Evolutionary conservation across 495 filamentous ascomycete species (phyloP).

Genomic region (Parachaetomium inaequale): DNA sequence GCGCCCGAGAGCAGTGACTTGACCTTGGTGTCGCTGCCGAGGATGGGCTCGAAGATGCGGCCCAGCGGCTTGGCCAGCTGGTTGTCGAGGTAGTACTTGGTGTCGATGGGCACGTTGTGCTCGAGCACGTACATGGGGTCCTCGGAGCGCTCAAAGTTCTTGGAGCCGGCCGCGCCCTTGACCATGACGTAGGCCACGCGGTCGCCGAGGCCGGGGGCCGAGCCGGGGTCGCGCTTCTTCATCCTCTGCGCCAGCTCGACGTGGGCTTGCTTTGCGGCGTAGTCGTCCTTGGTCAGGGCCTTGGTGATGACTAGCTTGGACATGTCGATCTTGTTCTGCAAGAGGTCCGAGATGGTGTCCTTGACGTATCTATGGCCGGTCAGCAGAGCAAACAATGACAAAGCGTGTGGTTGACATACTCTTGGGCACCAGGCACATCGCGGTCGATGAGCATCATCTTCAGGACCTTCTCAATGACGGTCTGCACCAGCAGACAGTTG

Average conservation of each 20-base stretch:
- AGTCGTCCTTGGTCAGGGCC: conserved; percentile 78
- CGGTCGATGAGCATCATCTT: conserved; percentile 92
- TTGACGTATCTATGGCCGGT: conserved; percentile 76
- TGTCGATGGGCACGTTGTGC: conserved; percentile 96
- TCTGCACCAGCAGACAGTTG: conserved; percentile 92
- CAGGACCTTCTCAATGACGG: conserved; percentile 94
- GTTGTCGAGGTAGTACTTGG: conserved; percentile 98
- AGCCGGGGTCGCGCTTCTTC: conserved; percentile 92
- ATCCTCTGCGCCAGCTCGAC: conserved; percentile 91
- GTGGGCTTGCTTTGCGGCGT: conserved; percentile 88
- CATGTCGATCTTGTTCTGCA: conserved; percentile 99
- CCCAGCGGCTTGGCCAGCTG: conserved; percentile 91
- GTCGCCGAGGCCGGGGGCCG: conserved; percentile 89
- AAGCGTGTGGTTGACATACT: conserved; percentile 57
- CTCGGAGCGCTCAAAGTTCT: conserved; percentile 93
- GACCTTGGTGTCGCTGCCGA: conserved; percentile 80
- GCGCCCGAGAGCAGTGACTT: conserved; percentile 77
- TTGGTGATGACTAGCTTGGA: conserved; percentile 99
- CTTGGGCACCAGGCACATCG: conserved; percentile 84
- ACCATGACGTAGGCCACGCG: conserved; percentile 98
- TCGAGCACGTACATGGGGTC: conserved; percentile 96
- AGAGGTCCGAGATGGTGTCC: conserved; percentile 86
- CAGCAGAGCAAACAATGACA: conserved; percentile 16
- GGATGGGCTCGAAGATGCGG: conserved; percentile 95
- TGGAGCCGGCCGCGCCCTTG: conserved; percentile 81